Conservation (phyloP, 1,284 basidiomycete species). For the Ceratobasidium sp. region DNA sequence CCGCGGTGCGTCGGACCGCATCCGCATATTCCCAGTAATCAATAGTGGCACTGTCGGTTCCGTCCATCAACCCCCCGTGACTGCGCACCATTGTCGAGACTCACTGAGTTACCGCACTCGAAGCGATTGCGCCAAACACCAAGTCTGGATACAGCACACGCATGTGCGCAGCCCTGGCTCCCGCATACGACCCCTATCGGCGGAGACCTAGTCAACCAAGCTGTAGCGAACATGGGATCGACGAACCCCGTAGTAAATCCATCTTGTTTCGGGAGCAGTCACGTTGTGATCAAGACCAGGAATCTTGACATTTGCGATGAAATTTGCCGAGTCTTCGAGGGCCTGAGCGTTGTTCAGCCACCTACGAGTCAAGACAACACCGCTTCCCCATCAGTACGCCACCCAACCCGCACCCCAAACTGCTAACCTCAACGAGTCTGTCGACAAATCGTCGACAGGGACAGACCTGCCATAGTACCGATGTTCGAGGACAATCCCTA, state of each 20-base stretch:
- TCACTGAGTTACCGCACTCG: conserved; percentile 62
- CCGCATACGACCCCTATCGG: conserved; percentile 82
- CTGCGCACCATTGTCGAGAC: neutral
- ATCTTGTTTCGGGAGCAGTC: conserved; percentile 72
- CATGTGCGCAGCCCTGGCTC: conserved; percentile 94
- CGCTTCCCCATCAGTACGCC: conserved; percentile 22
- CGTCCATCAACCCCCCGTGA: conserved; percentile 1
- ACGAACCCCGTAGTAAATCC: conserved; percentile 94
- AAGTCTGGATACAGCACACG: conserved; percentile 84
- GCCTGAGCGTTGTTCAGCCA: conserved; percentile 91
- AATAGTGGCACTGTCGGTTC: conserved; percentile 58
- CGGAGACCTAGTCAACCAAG: neutral
- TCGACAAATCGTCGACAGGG: conserved; percentile 79
- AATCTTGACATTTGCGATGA: conserved; percentile 77
- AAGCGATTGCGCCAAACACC: conserved; percentile 90
- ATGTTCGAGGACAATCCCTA: conserved; percentile 88
- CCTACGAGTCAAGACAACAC: conserved; percentile 52
- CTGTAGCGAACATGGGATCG: neutral
- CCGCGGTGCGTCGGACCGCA: conserved; percentile 77
- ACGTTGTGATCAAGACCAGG: conserved; percentile 72
- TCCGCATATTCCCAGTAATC: conserved; percentile 88
- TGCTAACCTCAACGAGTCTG: conserved; percentile 71
- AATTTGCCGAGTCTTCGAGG: conserved; percentile 90
- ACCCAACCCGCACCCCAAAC: conserved; percentile 30
- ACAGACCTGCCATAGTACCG: conserved; percentile 77